Percentiles rank a stretch among this genome's conserved stretches.
These are phyloP conservation scores for Monosporozyma siamensis DNA, from an alignment of 805 yeast genomes.

Conservation along the genomic window DNA sequence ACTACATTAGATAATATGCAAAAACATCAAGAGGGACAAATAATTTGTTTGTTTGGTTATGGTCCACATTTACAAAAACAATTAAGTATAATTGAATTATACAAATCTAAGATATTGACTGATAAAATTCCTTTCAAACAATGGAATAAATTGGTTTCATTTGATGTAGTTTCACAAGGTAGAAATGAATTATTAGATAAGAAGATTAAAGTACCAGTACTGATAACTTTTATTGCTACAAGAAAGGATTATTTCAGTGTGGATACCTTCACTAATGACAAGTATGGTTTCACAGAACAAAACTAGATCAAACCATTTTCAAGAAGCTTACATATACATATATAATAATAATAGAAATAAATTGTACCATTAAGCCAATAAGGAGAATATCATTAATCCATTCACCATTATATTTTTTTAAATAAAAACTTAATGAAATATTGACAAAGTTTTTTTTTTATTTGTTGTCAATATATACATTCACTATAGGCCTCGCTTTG, in stretches of 20 bases:
- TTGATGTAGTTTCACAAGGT: slow-evolving; percentile 15
- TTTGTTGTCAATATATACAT: slow-evolving; percentile 7
- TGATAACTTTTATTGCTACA: slow-evolving; percentile 9
- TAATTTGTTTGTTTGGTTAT: slow-evolving; percentile 16
- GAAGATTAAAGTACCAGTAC: slow-evolving; percentile 17
- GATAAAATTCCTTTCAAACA: slow-evolving; percentile 8
- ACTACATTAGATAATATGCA: slow-evolving; percentile 12
- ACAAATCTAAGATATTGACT: slow-evolving; percentile 9
- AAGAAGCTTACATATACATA: no score
- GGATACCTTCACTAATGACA: slow-evolving; percentile 5
- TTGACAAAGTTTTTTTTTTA: slow-evolving; percentile 3
- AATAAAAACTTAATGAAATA: slow-evolving; percentile 19
- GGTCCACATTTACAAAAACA: slow-evolving; percentile 24
- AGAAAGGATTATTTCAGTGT: background rate
- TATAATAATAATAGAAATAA: slow-evolving; percentile 3
- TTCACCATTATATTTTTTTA: no score
- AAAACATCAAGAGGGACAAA: background rate
- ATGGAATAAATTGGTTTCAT: slow-evolving; percentile 19
- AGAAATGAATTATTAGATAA: slow-evolving; percentile 22
- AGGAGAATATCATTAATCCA: slow-evolving; percentile 8
- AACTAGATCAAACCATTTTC: background rate
- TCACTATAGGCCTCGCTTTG: slow-evolving; percentile 39
- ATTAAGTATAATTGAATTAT: slow-evolving; percentile 20
- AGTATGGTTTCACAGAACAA: slow-evolving; percentile 12
- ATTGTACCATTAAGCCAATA: slow-evolving; percentile 24